A percentile compares a stretch with the other conserved stretches of the same genome.
phyloP scores from a whole-genome alignment of 2,329 filamentous ascomycete genomes.

The Alternaria triticina region DNA sequence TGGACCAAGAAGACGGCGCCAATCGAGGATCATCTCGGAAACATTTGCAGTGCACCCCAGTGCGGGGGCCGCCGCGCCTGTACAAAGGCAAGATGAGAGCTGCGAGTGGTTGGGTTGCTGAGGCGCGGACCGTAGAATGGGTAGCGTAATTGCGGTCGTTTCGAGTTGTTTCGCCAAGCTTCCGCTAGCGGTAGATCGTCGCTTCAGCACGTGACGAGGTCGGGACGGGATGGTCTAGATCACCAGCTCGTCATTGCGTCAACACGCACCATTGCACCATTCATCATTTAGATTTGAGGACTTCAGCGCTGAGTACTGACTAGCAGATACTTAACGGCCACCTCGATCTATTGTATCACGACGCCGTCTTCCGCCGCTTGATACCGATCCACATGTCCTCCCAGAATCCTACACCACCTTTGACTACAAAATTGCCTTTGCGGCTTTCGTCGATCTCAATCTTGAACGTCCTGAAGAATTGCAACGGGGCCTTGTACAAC shows the following conservation, averaged over 20 bases:
- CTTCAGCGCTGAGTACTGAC: not conserved
- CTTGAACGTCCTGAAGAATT: slow-evolving; percentile 53
- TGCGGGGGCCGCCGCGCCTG: slow-evolving; percentile 20
- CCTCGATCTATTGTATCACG: not conserved
- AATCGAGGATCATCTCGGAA: slow-evolving; percentile 22
- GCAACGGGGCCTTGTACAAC: slow-evolving; percentile 53
- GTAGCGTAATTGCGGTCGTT: slow-evolving; percentile 33
- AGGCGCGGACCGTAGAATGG: slow-evolving; percentile 17
- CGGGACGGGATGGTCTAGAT: not conserved
- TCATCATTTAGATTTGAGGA: not conserved
- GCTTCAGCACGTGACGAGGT: slow-evolving; percentile 14
- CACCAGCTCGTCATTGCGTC: not conserved
- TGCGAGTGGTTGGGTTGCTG: slow-evolving; percentile 24
- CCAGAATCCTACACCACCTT: slow-evolving; percentile 53
- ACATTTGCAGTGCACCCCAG: slow-evolving; percentile 20
- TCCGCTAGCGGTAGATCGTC: slow-evolving; percentile 26
- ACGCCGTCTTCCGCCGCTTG: slow-evolving; percentile 12
- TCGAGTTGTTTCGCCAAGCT: slow-evolving; percentile 32
- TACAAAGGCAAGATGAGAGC: slow-evolving; percentile 7
- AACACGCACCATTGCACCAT: not conserved
- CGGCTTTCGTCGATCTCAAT: slow-evolving; percentile 35
- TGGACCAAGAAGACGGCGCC: slow-evolving; percentile 17
- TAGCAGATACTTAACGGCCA: not conserved
- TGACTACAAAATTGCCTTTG: slow-evolving; percentile 48
- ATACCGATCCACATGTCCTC: slow-evolving; percentile 51